Conservation (phyloP, 331 rosid species). For the Cydonia oblonga region DNA sequence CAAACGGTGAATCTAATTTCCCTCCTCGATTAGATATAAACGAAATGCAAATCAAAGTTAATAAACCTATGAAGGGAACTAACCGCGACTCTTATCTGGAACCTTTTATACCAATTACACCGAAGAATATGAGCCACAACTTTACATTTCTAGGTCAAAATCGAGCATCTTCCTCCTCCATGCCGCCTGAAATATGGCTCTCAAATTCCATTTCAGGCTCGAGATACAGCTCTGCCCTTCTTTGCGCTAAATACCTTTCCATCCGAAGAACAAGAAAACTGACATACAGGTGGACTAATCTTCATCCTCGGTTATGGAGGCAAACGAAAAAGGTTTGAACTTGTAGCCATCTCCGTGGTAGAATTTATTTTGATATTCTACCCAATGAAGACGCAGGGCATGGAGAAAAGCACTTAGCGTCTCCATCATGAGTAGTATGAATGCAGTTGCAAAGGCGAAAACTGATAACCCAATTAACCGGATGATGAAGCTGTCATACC, state of each 20-base stretch:
- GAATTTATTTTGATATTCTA: conserved; percentile 91
- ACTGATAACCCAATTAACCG: conserved; percentile 82
- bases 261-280: conserved; percentile 8
- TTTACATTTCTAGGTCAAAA: conserved; percentile 37
- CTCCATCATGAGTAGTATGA: conserved; percentile 98
- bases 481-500: conserved; percentile 72
- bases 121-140: conserved; percentile 39
- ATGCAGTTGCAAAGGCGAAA: conserved; percentile 92
- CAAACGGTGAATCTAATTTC: conserved; percentile 27
- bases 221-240: conserved; percentile 5
- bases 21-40: not conserved
- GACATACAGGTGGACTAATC: conserved; percentile 31
- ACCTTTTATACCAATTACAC: conserved; percentile 21
- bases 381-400: conserved; percentile 99
- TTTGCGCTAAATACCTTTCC: not conserved
- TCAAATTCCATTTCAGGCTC: conserved; percentile 17
- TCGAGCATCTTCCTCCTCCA: conserved; percentile 23
- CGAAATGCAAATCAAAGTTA: not conserved
- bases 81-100: conserved; percentile 23
- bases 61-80: conserved; percentile 5
- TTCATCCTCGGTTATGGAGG: conserved; percentile 66
- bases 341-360: conserved; percentile 93
- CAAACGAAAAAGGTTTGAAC: conserved; percentile 87
- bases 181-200: conserved; percentile 25
- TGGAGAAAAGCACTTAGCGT: conserved; percentile 96